Conservation (phyloP, 805 yeast genomes). For the Komagataella phaffii region DNA sequence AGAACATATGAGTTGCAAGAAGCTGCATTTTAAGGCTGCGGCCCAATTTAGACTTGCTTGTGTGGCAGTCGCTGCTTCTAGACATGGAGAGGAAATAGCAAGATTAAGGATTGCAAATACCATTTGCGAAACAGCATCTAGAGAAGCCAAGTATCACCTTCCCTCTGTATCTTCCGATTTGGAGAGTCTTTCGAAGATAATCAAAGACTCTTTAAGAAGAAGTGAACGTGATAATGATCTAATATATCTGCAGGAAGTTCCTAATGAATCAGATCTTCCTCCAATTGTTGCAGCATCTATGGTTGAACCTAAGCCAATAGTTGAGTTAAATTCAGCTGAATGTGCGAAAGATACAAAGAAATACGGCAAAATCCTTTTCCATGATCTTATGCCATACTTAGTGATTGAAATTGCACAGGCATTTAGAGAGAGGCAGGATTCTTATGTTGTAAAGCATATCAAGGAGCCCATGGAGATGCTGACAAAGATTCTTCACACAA, state of each 20-base stretch:
- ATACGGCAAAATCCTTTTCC: slow-evolving; percentile 28
- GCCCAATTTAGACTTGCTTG: slow-evolving; percentile 52
- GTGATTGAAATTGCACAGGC: slow-evolving; percentile 57
- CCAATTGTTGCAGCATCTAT: slow-evolving; percentile 35
- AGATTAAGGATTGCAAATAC: slow-evolving; percentile 30
- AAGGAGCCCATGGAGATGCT: slow-evolving; percentile 34
- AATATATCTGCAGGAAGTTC: slow-evolving; percentile 58
- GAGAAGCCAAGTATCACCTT: slow-evolving; percentile 26
- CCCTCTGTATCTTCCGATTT: slow-evolving; percentile 36
- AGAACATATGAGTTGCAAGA: slow-evolving; percentile 44
- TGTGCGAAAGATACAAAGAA: slow-evolving; percentile 2
- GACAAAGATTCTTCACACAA: slow-evolving; percentile 27
- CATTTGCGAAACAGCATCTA: slow-evolving; percentile 22
- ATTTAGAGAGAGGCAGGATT: slow-evolving; percentile 50
- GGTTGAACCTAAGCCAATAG: slow-evolving; percentile 32
- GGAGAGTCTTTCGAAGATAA: slow-evolving; percentile 29
- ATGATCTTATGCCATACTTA: slow-evolving; percentile 50
- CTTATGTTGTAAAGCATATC: slow-evolving; percentile 30
- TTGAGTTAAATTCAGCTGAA: slow-evolving; percentile 7
- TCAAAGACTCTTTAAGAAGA: slow-evolving; percentile 29
- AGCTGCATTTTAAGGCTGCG: slow-evolving; percentile 55
- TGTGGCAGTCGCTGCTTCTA: slow-evolving; percentile 27
- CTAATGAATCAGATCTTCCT: slow-evolving; percentile 25
- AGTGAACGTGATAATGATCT: slow-evolving; percentile 75
- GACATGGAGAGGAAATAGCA: slow-evolving; percentile 65